These are phyloP conservation scores for Calocybe gambosa DNA, from an alignment of 1,284 basidiomycete species.

Conservation along the genomic window DNA sequence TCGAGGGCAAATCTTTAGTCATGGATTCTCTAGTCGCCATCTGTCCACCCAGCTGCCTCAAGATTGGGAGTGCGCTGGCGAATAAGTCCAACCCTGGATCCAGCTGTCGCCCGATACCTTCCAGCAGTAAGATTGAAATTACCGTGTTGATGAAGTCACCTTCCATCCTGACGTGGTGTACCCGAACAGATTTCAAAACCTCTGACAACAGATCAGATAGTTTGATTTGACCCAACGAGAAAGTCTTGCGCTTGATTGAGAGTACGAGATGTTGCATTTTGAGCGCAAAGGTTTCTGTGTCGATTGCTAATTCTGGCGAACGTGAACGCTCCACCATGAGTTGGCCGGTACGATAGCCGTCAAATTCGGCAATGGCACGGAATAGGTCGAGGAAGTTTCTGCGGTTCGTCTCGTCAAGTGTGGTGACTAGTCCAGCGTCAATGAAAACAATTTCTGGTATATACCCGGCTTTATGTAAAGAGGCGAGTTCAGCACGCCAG, in stretches of 20 bases:
- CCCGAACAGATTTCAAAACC: conserved; percentile 82
- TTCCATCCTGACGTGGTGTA: conserved; percentile 98
- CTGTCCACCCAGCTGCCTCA: conserved; percentile 83
- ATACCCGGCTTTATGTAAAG: conserved; percentile 70
- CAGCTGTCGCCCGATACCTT: conserved; percentile 93
- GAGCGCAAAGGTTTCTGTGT: conserved; percentile 92
- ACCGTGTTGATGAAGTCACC: conserved; percentile 99
- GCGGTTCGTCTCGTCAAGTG: conserved; percentile 76
- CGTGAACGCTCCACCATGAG: conserved; percentile 96
- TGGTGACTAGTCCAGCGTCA: conserved; percentile 92
- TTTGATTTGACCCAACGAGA: conserved; percentile 92
- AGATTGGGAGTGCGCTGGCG: conserved; percentile 86
- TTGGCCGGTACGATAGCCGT: conserved; percentile 90
- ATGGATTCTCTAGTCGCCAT: conserved; percentile 78
- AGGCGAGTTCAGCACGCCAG: conserved; percentile 71
- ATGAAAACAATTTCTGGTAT: conserved; percentile 95
- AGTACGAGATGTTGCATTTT: conserved; percentile 97
- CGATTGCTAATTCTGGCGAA: conserved; percentile 86
- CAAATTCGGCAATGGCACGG: conserved; percentile 91
- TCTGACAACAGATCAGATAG: conserved; percentile 91
- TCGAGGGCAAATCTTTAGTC: conserved; percentile 50
- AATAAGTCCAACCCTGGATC: conserved; percentile 93
- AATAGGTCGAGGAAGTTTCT: conserved; percentile 97
- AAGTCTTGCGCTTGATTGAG: conserved; percentile 93
- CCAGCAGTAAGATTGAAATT: conserved; percentile 87